Percentiles rank a stretch among this genome's conserved stretches.
Evolutionary conservation across 2,329 filamentous ascomycete genomes (phyloP).

Genomic region (Diaporthe capsici): DNA sequence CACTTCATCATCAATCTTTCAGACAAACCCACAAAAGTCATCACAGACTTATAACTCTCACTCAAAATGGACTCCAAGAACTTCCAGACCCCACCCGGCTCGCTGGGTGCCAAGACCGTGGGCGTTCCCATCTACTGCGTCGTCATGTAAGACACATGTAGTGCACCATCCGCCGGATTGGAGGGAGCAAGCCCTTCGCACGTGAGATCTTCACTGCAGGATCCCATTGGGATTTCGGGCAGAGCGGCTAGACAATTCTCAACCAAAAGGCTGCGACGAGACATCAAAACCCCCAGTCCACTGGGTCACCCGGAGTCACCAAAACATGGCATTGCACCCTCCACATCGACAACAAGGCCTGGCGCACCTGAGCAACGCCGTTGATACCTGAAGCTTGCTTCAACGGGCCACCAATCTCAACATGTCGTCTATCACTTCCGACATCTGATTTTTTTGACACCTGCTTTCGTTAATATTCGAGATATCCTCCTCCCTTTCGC

Average conservation of each 20-base stretch:
- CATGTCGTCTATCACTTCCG: neutral
- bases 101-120: neutral
- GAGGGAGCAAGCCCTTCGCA: neutral
- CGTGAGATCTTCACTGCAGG: too few species aligned
- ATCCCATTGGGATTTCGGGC: neutral
- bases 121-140: conserved; percentile 4
- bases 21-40: neutral
- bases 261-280: neutral
- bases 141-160: neutral
- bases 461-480: conserved; percentile 1
- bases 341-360: neutral
- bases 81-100: neutral
- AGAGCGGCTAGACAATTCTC: neutral
- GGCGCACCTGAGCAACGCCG: neutral
- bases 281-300: neutral
- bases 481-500: neutral
- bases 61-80: conserved; percentile 21
- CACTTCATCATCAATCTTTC: neutral
- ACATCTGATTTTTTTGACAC: neutral
- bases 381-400: neutral
- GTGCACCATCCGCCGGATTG: neutral
- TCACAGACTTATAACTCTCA: neutral
- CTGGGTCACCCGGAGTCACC: neutral
- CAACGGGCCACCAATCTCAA: conserved; percentile 4
- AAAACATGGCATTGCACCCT: neutral